phyloP scores from a whole-genome alignment of 2,329 filamentous ascomycete species.

The Salinomyces thailandicus region DNA sequence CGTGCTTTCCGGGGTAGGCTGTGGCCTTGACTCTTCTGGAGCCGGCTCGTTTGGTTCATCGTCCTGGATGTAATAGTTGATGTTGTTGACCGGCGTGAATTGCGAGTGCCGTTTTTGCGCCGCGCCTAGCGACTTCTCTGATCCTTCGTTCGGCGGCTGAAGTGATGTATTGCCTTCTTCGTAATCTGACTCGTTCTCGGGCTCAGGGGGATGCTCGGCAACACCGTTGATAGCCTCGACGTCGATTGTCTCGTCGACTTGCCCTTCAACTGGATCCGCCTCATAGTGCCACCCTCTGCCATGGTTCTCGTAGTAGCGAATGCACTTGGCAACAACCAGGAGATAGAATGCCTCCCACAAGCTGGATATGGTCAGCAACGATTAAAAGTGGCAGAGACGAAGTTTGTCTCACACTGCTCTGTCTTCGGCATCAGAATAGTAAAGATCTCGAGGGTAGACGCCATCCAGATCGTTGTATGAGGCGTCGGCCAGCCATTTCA shows the following conservation, averaged over 20 bases:
- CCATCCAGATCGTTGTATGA: not conserved
- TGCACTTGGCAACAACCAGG: slow-evolving; percentile 2
- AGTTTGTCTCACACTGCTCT: not conserved
- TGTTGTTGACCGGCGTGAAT: slow-evolving; percentile 1
- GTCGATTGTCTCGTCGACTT: not conserved
- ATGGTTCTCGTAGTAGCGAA: slow-evolving; percentile 4
- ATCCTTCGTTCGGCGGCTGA: not conserved
- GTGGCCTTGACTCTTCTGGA: too few relatives aligned
- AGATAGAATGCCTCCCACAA: slow-evolving; percentile 1
- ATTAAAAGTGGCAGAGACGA: not conserved
- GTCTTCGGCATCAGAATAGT: slow-evolving; percentile 1
- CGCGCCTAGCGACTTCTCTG: not conserved
- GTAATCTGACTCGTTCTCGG: not conserved
- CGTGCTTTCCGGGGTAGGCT: too few relatives aligned
- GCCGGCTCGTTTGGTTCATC: not conserved
- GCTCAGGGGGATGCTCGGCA: not conserved
- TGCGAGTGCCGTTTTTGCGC: not conserved
- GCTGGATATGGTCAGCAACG: not conserved
- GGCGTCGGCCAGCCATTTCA: slow-evolving; percentile 1
- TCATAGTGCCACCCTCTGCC: slow-evolving; percentile 1
- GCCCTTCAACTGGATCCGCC: not conserved
- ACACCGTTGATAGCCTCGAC: not conserved
- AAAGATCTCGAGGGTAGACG: slow-evolving; percentile 1
- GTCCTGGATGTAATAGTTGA: not conserved
- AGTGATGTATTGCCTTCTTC: not conserved